Evolutionary conservation across 495 filamentous ascomycete genomes (phyloP).

Genomic region (Hypoxylon subgilvum): DNA sequence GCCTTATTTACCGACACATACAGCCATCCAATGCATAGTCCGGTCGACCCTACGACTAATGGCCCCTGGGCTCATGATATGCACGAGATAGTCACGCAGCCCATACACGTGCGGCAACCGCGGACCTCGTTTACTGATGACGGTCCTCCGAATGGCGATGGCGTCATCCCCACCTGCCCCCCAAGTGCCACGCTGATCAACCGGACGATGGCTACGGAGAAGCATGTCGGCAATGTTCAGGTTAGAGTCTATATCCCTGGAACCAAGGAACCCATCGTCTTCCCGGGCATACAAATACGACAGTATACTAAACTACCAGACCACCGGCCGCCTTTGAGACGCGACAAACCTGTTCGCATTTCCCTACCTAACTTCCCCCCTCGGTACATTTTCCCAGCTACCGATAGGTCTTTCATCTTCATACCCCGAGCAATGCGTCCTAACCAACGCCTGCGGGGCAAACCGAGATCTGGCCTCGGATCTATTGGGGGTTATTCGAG

Average conservation of each 20-base stretch:
- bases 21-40: constrained; percentile 53
- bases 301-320: constrained; percentile 92
- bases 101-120: constrained; percentile 44
- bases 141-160: constrained; percentile 54
- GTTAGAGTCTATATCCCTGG: constrained; percentile 79
- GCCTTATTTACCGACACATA: constrained; percentile 37
- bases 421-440: constrained; percentile 93
- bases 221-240: constrained; percentile 75
- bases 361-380: constrained; percentile 79
- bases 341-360: constrained; percentile 95
- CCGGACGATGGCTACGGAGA: constrained; percentile 62
- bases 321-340: constrained; percentile 89
- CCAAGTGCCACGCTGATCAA: constrained; percentile 58
- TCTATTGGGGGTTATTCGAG: constrained; percentile 71
- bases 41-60: constrained; percentile 65
- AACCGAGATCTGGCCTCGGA: constrained; percentile 69
- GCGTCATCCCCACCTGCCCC: constrained; percentile 52
- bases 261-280: constrained; percentile 72
- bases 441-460: constrained; percentile 79
- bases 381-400: constrained; percentile 87
- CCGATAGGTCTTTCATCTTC: constrained; percentile 94
- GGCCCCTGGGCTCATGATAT: constrained; percentile 93
- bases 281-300: constrained; percentile 75
- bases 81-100: constrained; percentile 76
- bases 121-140: constrained; percentile 47